phyloP scores from a whole-genome alignment of 768 basidiomycete species.

The Russula abietina region DNA sequence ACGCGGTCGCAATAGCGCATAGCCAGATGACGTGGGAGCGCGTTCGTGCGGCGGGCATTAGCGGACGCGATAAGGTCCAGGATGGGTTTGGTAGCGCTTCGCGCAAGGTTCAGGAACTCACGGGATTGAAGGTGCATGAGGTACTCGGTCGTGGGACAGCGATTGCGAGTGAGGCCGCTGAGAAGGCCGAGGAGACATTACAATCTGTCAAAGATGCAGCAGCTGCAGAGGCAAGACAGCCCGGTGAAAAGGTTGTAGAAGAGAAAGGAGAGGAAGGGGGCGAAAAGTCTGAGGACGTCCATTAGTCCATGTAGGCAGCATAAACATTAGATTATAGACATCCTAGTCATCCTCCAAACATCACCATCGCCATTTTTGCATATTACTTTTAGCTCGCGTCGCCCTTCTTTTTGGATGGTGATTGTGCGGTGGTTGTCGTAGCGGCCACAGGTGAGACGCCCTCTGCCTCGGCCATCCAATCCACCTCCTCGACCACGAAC shows the following conservation, averaged over 20 bases:
- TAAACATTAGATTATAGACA: slow-evolving; percentile 18
- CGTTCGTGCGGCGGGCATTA: slow-evolving; percentile 45
- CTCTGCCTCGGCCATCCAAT: slow-evolving; percentile 28
- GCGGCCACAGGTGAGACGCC: background rate
- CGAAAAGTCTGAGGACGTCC: background rate
- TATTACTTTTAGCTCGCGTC: slow-evolving; percentile 2
- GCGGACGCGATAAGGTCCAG: slow-evolving; percentile 41
- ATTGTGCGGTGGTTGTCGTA: background rate
- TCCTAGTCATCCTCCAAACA: background rate
- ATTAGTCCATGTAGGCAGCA: background rate
- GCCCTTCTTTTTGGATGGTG: background rate
- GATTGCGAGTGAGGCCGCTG: slow-evolving; percentile 14
- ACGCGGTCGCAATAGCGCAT: slow-evolving; percentile 58
- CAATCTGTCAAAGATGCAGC: slow-evolving; percentile 1
- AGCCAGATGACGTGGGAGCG: slow-evolving; percentile 53
- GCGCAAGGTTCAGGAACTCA: slow-evolving; percentile 55
- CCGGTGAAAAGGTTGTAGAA: slow-evolving; percentile 1
- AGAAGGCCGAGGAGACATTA: slow-evolving; percentile 21
- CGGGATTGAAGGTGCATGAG: slow-evolving; percentile 52
- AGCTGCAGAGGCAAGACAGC: background rate
- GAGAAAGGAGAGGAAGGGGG: background rate
- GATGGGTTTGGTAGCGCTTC: slow-evolving; percentile 43
- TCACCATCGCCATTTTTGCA: background rate
- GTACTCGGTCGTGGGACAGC: slow-evolving; percentile 9
- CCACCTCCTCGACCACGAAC: slow-evolving; percentile 59